These are phyloP conservation scores for Trichoderma parareesei DNA, from an alignment of 495 filamentous ascomycete species.

Conservation along the genomic window DNA sequence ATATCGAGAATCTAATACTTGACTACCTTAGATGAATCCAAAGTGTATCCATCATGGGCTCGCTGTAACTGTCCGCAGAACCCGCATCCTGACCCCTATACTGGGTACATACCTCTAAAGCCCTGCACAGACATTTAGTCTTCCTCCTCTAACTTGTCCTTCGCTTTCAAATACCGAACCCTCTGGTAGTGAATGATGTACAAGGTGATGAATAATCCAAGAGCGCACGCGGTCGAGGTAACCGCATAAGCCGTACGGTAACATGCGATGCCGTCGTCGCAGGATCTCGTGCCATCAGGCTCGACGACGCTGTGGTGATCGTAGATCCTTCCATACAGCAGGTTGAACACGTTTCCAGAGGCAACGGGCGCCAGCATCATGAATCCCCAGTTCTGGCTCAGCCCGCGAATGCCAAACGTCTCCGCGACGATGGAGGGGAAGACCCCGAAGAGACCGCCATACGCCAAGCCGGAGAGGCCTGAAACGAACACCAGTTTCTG, in stretches of 20 bases:
- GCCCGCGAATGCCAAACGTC: slow-evolving; percentile 81
- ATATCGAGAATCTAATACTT: no score
- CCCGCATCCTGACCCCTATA: not conserved
- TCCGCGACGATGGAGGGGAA: slow-evolving; percentile 89
- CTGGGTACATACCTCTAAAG: not conserved
- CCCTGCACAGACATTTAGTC: slow-evolving; percentile 18
- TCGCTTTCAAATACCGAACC: slow-evolving; percentile 22
- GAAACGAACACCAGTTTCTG: slow-evolving; percentile 71
- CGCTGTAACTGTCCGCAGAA: not conserved
- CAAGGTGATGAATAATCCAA: slow-evolving; percentile 61
- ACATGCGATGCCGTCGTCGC: slow-evolving; percentile 70
- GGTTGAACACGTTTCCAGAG: slow-evolving; percentile 83
- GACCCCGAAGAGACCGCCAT: slow-evolving; percentile 91
- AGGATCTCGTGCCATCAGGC: slow-evolving; percentile 61
- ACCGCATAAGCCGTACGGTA: slow-evolving; percentile 75
- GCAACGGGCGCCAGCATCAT: slow-evolving; percentile 86
- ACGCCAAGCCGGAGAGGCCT: slow-evolving; percentile 75
- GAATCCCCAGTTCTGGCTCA: slow-evolving; percentile 87
- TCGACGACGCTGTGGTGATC: slow-evolving; percentile 68
- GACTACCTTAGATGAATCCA: no score
- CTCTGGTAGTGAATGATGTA: slow-evolving; percentile 69
- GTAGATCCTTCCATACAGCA: slow-evolving; percentile 75
- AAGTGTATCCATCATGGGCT: not conserved
- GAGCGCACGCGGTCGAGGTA: slow-evolving; percentile 65
- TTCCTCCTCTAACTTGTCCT: slow-evolving; percentile 26